Percentiles rank a stretch among this genome's conserved stretches.
Conservation (phyloP, 805 yeast species). For the Yamadazyma tumulicola region DNA sequence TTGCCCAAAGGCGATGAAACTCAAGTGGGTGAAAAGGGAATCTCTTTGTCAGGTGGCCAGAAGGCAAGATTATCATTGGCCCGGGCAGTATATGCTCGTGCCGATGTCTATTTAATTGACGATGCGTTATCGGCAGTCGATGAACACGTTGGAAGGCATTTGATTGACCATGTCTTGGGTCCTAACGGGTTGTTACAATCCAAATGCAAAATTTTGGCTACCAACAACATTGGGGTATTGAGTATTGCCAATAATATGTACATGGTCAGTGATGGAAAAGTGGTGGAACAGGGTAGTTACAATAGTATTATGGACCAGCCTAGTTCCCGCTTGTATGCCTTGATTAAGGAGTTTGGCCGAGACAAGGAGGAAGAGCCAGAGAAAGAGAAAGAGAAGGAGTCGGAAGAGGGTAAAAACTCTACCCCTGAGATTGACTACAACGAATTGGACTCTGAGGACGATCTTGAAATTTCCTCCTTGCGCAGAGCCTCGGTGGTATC, state of each 20-base stretch:
- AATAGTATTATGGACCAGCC: slow-evolving; percentile 45
- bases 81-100: slow-evolving; percentile 91
- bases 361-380: slow-evolving; percentile 17
- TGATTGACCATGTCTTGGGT: slow-evolving; percentile 80
- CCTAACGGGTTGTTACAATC: slow-evolving; percentile 70
- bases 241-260: slow-evolving; percentile 69
- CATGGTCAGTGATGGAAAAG: slow-evolving; percentile 65
- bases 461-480: slow-evolving; percentile 34
- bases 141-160: slow-evolving; percentile 90
- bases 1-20: slow-evolving; percentile 90
- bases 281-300: slow-evolving; percentile 64
- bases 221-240: slow-evolving; percentile 81
- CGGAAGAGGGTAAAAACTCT: slow-evolving; percentile 17
- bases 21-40: slow-evolving; percentile 95
- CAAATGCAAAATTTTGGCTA: slow-evolving; percentile 77
- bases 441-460: slow-evolving; percentile 31
- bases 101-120: slow-evolving; percentile 86
- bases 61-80: slow-evolving; percentile 94
- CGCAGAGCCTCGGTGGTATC: slow-evolving; percentile 65
- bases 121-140: slow-evolving; percentile 96
- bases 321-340: slow-evolving; percentile 47
- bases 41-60: slow-evolving; percentile 95
- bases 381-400: slow-evolving; percentile 13
- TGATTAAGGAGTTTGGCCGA: slow-evolving; percentile 61
- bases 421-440: slow-evolving; percentile 17